A percentile compares a stretch with the other conserved stretches of the same genome.
These are phyloP conservation scores for Clonostachys rhizophaga DNA, from an alignment of 2,329 filamentous ascomycete species.

Conservation along the genomic window DNA sequence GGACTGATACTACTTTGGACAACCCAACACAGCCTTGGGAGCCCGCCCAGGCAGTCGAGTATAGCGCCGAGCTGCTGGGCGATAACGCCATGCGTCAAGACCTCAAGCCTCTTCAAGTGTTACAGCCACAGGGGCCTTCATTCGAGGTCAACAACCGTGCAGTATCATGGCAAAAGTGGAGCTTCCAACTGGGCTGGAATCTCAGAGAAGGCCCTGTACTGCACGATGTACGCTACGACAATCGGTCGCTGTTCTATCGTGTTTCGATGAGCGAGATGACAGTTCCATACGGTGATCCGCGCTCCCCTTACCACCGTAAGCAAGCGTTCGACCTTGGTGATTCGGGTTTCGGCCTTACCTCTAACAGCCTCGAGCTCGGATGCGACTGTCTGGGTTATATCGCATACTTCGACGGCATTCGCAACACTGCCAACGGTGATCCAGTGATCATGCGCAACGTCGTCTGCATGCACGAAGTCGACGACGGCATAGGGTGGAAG, in stretches of 20 bases:
- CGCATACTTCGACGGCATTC: constrained; percentile 55
- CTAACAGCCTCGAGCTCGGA: constrained; percentile 64
- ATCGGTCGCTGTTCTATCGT: constrained; percentile 59
- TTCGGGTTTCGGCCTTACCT: constrained; percentile 59
- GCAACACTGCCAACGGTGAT: constrained; percentile 47
- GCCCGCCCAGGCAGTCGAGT: constrained; percentile 2
- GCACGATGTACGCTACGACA: constrained; percentile 64
- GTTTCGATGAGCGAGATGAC: constrained; percentile 63
- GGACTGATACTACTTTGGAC: not conserved
- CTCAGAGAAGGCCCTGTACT: constrained; percentile 64
- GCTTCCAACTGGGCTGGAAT: constrained; percentile 65
- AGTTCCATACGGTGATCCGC: constrained; percentile 53
- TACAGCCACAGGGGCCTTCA: constrained; percentile 27
- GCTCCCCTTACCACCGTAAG: constrained; percentile 62
- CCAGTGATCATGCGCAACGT: constrained; percentile 39
- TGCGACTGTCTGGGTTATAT: constrained; percentile 69
- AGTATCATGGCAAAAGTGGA: constrained; percentile 61
- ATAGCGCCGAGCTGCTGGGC: constrained; percentile 1
- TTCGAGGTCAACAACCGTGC: constrained; percentile 35
- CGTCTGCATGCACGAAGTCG: constrained; percentile 25
- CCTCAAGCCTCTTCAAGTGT: constrained; percentile 52
- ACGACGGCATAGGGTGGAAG: constrained; percentile 55
- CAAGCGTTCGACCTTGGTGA: constrained; percentile 71
- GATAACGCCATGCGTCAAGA: constrained; percentile 30
- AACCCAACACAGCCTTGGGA: not conserved